These are phyloP conservation scores for Hericium rajendrae DNA, from an alignment of 768 basidiomycete genomes.

Conservation along the genomic window DNA sequence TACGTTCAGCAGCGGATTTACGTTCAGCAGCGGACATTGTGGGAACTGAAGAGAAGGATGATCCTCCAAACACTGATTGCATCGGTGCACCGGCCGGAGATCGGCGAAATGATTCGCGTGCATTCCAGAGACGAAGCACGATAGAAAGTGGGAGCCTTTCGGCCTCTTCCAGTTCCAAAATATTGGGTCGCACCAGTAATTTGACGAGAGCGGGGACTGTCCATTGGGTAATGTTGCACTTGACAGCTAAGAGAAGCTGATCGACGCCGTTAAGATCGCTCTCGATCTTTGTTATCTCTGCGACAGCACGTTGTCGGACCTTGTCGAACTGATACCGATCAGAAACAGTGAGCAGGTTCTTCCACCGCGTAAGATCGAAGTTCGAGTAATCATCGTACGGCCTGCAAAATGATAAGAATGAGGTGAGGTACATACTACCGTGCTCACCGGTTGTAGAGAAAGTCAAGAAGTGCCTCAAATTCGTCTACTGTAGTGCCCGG, in stretches of 20 bases:
- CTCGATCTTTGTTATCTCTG: conserved; percentile 5
- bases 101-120: background rate
- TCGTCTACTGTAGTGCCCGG: conserved; percentile 6
- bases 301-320: conserved; percentile 10
- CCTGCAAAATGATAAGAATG: conserved; percentile 1
- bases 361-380: conserved; percentile 9
- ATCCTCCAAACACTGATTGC: too few species aligned
- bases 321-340: conserved; percentile 8
- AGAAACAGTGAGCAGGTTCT: conserved; percentile 10
- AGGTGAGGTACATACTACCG: background rate
- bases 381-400: conserved; percentile 3
- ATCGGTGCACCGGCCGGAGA: too few species aligned
- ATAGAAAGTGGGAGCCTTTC: background rate
- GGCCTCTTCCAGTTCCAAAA: background rate
- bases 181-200: conserved; percentile 8
- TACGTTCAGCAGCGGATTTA: background rate
- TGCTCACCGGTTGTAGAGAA: conserved; percentile 14
- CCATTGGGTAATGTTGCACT: conserved; percentile 15
- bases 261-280: conserved; percentile 9
- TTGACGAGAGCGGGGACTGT: conserved; percentile 8
- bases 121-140: background rate
- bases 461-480: conserved; percentile 12
- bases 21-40: background rate
- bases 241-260: conserved; percentile 11
- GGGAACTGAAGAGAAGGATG: too few species aligned